Base-by-base conservation (phyloP, 345 rosid genomes). In the Arabis hirsuta region DNA sequence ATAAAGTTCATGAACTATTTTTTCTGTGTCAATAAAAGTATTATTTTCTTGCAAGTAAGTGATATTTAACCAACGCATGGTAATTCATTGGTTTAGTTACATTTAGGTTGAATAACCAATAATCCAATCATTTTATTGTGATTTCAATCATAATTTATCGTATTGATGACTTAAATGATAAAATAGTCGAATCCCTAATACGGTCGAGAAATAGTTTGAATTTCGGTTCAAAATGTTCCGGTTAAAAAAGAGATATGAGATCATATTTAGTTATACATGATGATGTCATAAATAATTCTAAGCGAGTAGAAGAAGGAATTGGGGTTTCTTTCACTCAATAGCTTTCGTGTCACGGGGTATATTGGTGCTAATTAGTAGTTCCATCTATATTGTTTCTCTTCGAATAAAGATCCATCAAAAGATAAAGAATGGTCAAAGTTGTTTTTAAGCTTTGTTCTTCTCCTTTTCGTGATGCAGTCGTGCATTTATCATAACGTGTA, bases 271-370 rank as follows among this genome's bases (percentile, higher is more conserved):
- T 55, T 22, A 22, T 22, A 22, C 32, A 29, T 29, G 4, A 29
- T 29, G 32, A 29, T 27, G 56, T 39, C 13, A 44, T 51, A 29
- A 22, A 45, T 12, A 47, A 14, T 24, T 24, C 4, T 6, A 55
- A 27, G 24, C 43, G 39, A 73, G 44, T 4, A 52, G 26, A 53
- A 61, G 22, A 46, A 46, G 32, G 6, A 46, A 27, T 50, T 73
- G 44, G 34, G 65, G 66, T 73, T 65, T 73, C 78, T 66, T 73
- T 58, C 72, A 66, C 78, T 66, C 73, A 66, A 58, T 73, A 73
- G 39, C 44, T 73, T 66, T 66, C 78, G 78, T 73, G 78, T 57
- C 53, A 57, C 53, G 67, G 60, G 27, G 45, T 53, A 50, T 29
- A 22, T 56, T 45, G 47, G 16, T 58, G 61, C 42, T 73, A 56